Evolutionary conservation across 768 basidiomycete genomes (phyloP).

Genomic region (Nidularia sp.): DNA sequence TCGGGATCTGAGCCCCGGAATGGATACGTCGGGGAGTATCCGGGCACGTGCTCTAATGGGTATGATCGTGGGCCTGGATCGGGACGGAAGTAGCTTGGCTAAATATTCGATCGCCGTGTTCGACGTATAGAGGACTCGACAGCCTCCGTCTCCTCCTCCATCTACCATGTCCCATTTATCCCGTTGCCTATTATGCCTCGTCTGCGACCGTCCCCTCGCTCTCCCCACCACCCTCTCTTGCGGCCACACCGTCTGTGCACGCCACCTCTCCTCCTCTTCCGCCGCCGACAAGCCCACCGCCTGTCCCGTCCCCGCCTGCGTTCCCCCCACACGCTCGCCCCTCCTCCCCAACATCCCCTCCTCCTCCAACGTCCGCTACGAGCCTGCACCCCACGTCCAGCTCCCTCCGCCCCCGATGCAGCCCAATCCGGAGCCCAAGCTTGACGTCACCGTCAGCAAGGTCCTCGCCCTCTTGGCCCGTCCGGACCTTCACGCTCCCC

Average conservation of each 20-base stretch:
- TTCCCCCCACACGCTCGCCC: conserved; percentile 9
- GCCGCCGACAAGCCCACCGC: conserved; percentile 9
- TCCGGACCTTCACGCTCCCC: conserved; percentile 4
- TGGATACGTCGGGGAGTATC: too few species aligned
- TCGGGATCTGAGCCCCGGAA: too few species aligned
- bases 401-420: conserved; percentile 5
- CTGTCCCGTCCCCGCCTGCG: conserved; percentile 30
- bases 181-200: conserved; percentile 38
- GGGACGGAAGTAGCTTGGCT: neutral
- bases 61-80: neutral
- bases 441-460: conserved; percentile 60
- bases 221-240: conserved; percentile 71
- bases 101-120: too few species aligned
- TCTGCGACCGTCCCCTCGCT: conserved; percentile 54
- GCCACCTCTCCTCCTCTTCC: conserved; percentile 32
- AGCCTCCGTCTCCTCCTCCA: neutral
- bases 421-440: conserved; percentile 11
- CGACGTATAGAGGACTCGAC: too few species aligned
- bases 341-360: conserved; percentile 35
- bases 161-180: conserved; percentile 11
- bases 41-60: too few species aligned
- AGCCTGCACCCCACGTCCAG: conserved; percentile 23
- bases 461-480: conserved; percentile 40
- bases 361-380: conserved; percentile 27
- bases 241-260: conserved; percentile 77